Conservation (phyloP, 352 stramenopile species). For the Globisporangium parvum region DNA sequence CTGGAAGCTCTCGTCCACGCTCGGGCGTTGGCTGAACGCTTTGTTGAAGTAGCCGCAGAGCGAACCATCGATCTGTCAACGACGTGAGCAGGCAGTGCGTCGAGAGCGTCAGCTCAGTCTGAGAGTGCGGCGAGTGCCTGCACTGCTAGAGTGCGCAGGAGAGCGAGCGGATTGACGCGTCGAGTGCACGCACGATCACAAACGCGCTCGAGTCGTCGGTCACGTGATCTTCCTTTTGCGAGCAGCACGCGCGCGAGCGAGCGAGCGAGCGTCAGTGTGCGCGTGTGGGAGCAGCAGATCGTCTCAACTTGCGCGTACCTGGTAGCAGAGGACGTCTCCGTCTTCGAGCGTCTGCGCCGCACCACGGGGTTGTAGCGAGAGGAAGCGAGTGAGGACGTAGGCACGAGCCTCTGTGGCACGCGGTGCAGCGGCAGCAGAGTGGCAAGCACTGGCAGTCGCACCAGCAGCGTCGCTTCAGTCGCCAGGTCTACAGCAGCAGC, state of each 20-base stretch:
- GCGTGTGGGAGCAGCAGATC: neutral
- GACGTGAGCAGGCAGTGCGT: neutral
- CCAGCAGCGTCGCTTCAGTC: constrained; percentile 44
- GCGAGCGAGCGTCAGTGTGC: neutral
- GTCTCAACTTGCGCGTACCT: constrained; percentile 13
- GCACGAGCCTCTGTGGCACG: too few species aligned
- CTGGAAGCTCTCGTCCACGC: constrained; percentile 29
- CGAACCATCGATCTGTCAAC: constrained; percentile 49
- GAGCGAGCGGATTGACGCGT: neutral
- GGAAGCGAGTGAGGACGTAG: too few species aligned
- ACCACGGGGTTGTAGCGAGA: neutral
- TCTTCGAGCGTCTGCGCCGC: constrained; percentile 38
- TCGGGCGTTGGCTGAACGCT: constrained; percentile 37
- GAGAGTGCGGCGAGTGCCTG: neutral
- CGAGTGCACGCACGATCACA: constrained; percentile 28
- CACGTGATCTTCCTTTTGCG: constrained; percentile 38
- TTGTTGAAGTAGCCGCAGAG: constrained; percentile 71
- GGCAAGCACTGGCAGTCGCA: constrained; percentile 10
- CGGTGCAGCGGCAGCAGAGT: too few species aligned
- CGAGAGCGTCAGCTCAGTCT: neutral
- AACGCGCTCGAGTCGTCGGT: constrained; percentile 28
- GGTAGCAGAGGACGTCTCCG: constrained; percentile 64
- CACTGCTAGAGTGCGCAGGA: too few species aligned
- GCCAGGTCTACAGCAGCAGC: constrained; percentile 33
- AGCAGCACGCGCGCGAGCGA: too few species aligned